Conservation (phyloP, 2,329 filamentous ascomycete species). For the Botrytis byssoidea region DNA sequence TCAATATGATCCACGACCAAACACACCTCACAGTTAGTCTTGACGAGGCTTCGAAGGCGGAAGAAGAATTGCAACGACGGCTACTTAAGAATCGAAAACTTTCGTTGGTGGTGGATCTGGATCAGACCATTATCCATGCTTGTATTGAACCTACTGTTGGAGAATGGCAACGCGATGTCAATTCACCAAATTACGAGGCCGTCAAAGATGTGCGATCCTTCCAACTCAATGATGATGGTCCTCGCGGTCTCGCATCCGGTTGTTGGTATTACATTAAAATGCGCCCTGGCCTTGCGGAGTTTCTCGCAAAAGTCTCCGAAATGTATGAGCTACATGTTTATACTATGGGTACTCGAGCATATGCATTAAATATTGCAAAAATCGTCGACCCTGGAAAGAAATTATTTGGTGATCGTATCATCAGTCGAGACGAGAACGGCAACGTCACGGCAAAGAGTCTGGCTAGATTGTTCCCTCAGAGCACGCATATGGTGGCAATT, state of each 20-base stretch:
- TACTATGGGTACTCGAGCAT: conserved; percentile 98
- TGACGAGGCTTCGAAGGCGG: conserved; percentile 74
- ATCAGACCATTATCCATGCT: conserved; percentile 98
- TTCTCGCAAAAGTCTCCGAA: conserved; percentile 73
- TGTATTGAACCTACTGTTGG: conserved; percentile 95
- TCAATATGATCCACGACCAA: conserved; percentile 94
- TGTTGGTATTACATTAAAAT: conserved; percentile 99
- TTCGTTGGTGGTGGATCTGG: conserved; percentile 91
- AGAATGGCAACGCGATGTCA: conserved; percentile 87
- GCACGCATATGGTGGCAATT: conserved; percentile 98
- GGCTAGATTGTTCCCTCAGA: conserved; percentile 88
- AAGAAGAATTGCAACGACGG: conserved; percentile 82
- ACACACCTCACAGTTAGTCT: conserved; percentile 81
- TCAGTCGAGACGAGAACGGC: conserved; percentile 95
- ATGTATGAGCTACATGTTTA: conserved; percentile 97
- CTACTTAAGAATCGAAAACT: conserved; percentile 79
- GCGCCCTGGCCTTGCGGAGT: conserved; percentile 79
- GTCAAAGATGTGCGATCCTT: conserved; percentile 87
- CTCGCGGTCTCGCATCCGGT: conserved; percentile 64
- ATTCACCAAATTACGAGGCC: conserved; percentile 86
- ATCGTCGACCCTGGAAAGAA: conserved; percentile 89
- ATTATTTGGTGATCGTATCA: conserved; percentile 89
- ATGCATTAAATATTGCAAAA: conserved; percentile 85
- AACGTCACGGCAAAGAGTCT: conserved; percentile 88
- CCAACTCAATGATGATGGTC: conserved; percentile 82